Percentiles rank a stretch among this genome's conserved stretches.
Conservation (phyloP, 2,329 filamentous ascomycete species). For the Whalleya microplaca region DNA sequence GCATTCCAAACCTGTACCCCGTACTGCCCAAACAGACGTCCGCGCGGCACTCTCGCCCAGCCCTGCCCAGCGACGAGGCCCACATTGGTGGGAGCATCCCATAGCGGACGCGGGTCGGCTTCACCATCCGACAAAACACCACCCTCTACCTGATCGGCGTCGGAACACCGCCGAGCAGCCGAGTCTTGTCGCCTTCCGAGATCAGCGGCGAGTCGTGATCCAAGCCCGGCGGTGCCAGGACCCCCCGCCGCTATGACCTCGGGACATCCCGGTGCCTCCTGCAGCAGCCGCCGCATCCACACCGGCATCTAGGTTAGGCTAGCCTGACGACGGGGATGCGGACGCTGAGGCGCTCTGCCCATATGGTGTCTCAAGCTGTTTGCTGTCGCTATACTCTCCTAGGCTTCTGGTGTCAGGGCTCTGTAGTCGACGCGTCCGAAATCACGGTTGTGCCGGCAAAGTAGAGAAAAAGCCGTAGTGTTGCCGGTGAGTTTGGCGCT, state of each 20-base stretch:
- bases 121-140: conserved; percentile 15
- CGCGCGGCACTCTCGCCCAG: conserved; percentile 6
- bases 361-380: conserved; percentile 7
- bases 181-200: conserved; percentile 13
- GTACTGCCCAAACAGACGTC: conserved; percentile 9
- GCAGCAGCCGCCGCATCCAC: conserved; percentile 15
- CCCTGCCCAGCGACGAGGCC: conserved; percentile 11
- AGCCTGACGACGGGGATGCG: conserved; percentile 14
- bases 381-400: conserved; percentile 2
- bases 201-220: conserved; percentile 9
- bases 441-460: conserved; percentile 17
- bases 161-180: not conserved
- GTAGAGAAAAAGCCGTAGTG: conserved; percentile 13
- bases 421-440: conserved; percentile 13
- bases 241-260: conserved; percentile 3
- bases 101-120: conserved; percentile 13
- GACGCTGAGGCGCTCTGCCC: not conserved
- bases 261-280: conserved; percentile 6
- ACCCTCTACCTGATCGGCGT: not conserved
- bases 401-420: conserved; percentile 10
- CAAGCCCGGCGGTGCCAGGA: conserved; percentile 4
- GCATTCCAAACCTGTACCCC: conserved; percentile 5
- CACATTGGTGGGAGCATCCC: conserved; percentile 13
- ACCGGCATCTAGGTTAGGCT: conserved; percentile 16
- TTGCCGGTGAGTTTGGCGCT: too few relatives aligned